Evolutionary conservation across 2,329 filamentous ascomycete genomes (phyloP).

Genomic region (Cladophialophora chaetospira): DNA sequence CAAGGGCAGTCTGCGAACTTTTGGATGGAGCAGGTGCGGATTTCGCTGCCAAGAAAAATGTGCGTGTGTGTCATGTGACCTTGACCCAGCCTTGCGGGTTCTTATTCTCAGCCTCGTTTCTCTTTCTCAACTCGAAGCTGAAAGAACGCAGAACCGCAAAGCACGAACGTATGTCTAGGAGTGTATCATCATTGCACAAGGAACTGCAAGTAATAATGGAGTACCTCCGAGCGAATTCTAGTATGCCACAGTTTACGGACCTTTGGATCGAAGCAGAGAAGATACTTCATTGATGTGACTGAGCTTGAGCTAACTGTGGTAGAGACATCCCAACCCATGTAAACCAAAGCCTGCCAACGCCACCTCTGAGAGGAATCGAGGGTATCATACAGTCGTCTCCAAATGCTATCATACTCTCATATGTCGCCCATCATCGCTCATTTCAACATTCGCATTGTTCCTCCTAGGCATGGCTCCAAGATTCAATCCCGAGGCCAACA

Average conservation of each 20-base stretch:
- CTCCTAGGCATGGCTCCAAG: conserved; percentile 34
- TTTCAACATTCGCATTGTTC: conserved; percentile 15
- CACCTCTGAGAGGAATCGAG: conserved; percentile 17
- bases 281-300: conserved; percentile 22
- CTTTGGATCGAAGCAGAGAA: conserved; percentile 8
- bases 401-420: conserved; percentile 18
- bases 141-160: too few species aligned
- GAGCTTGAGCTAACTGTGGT: conserved; percentile 34
- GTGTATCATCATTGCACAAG: too few species aligned
- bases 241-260: not conserved
- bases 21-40: conserved; percentile 10
- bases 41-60: conserved; percentile 17
- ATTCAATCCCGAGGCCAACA: conserved; percentile 60
- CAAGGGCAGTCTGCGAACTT: conserved; percentile 1
- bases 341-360: conserved; percentile 5
- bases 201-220: too few species aligned
- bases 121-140: too few species aligned
- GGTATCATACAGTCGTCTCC: conserved; percentile 25
- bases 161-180: too few species aligned
- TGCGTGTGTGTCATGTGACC: conserved; percentile 12
- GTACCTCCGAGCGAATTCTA: too few species aligned
- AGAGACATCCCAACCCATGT: conserved; percentile 22
- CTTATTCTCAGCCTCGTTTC: not conserved
- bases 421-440: conserved; percentile 11
- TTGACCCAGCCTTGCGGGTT: conserved; percentile 1